Conservation (phyloP, 2,329 filamentous ascomycete genomes). For the Basipetospora chlamydospora region DNA sequence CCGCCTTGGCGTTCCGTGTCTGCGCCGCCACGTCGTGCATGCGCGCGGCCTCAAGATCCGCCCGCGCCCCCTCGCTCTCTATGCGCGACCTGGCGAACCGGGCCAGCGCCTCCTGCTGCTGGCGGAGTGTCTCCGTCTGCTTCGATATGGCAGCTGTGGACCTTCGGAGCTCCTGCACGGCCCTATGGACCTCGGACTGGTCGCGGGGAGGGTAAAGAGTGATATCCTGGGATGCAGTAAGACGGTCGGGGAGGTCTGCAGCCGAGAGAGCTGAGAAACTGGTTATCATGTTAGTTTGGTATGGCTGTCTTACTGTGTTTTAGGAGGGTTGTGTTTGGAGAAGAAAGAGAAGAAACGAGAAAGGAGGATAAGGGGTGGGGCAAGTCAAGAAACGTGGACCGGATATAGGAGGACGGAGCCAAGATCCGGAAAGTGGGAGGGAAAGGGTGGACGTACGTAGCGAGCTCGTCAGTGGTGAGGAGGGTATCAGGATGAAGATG, state of each 20-base stretch:
- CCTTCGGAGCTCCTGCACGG: conserved; percentile 47
- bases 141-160: conserved; percentile 50
- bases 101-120: conserved; percentile 47
- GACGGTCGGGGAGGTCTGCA: conserved; percentile 30
- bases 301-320: no score
- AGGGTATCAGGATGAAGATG: conserved; percentile 37
- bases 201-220: conserved; percentile 33
- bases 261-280: conserved; percentile 37
- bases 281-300: conserved; percentile 4
- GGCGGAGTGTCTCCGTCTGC: conserved; percentile 45
- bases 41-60: conserved; percentile 19
- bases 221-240: conserved; percentile 28
- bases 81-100: conserved; percentile 32
- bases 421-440: neutral
- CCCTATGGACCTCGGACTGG: conserved; percentile 44
- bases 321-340: neutral
- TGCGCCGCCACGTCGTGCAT: conserved; percentile 17
- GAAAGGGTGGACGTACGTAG: conserved; percentile 25
- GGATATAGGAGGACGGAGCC: no score
- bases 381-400: no score
- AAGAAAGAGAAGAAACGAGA: no score
- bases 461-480: conserved; percentile 37
- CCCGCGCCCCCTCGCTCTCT: conserved; percentile 18
- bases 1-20: neutral
- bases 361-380: no score